Percentiles rank a stretch among this genome's conserved stretches.
Evolutionary conservation across 2,329 filamentous ascomycete species (phyloP).

Genomic region (Fusarium sp.): DNA sequence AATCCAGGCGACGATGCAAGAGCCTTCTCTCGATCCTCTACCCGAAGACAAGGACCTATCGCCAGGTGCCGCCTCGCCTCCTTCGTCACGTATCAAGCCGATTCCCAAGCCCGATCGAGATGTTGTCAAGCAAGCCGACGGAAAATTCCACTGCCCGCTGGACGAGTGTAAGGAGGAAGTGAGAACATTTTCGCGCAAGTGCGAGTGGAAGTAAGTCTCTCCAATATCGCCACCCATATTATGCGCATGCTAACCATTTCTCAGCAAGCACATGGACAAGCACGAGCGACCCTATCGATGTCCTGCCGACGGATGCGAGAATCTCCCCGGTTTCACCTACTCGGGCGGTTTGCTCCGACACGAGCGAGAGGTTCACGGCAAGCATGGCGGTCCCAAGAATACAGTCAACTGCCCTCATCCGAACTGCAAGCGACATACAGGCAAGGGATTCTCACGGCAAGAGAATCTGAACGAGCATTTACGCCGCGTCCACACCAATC

Average conservation of each 20-base stretch:
- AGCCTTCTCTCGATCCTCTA: conserved; percentile 46
- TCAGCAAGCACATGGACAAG: conserved; percentile 97
- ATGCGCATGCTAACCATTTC: conserved; percentile 35
- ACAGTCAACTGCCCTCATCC: conserved; percentile 85
- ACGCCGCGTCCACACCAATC: conserved; percentile 81
- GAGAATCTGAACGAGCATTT: conserved; percentile 96
- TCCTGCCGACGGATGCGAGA: conserved; percentile 83
- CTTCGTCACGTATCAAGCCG: conserved; percentile 58
- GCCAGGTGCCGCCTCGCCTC: conserved; percentile 46
- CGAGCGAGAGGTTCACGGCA: conserved; percentile 92
- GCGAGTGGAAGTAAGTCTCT: conserved; percentile 90
- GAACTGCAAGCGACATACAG: conserved; percentile 89
- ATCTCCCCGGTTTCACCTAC: conserved; percentile 94
- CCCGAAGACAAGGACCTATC: conserved; percentile 50
- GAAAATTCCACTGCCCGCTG: conserved; percentile 81
- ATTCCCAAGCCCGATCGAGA: conserved; percentile 70
- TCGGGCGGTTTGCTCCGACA: conserved; percentile 89
- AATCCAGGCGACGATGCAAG: conserved; percentile 45
- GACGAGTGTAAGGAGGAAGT: conserved; percentile 73
- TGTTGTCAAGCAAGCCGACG: conserved; percentile 71
- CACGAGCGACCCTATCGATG: conserved; percentile 95
- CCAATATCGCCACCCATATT: not conserved
- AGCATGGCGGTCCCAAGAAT: conserved; percentile 89
- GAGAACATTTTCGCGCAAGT: conserved; percentile 80
- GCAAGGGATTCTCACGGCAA: conserved; percentile 90